phyloP scores from a whole-genome alignment of 352 stramenopile genomes.

The Elongisporangium undulatum region DNA sequence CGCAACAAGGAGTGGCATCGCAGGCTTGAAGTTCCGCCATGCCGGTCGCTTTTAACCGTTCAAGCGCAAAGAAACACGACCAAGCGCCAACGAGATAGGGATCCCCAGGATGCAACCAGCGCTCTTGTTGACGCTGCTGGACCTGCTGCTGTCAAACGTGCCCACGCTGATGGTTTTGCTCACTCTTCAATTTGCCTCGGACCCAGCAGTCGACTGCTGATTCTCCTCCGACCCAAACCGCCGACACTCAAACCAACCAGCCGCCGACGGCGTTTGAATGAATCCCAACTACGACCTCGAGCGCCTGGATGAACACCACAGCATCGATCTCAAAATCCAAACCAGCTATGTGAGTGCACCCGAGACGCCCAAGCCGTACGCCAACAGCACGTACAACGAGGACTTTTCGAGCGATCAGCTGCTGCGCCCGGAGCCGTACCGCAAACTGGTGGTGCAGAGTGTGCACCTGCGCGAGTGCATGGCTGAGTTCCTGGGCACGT shows the following conservation, averaged over 20 bases:
- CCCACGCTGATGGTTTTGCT: not conserved
- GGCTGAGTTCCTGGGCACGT: slow-evolving; percentile 39
- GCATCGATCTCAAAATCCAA: slow-evolving; percentile 11
- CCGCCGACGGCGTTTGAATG: not conserved
- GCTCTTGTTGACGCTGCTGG: not conserved
- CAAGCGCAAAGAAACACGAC: not conserved
- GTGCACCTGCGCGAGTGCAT: slow-evolving; percentile 30
- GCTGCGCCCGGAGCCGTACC: not conserved
- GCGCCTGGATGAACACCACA: not conserved
- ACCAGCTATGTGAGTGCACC: slow-evolving; percentile 15
- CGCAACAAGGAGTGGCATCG: not conserved
- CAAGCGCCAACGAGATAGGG: not conserved
- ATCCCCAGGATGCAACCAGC: not conserved
- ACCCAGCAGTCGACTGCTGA: not conserved
- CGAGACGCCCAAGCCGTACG: slow-evolving; percentile 12
- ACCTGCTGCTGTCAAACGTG: not conserved
- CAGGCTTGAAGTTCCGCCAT: not conserved
- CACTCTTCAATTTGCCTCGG: not conserved
- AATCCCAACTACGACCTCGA: not conserved
- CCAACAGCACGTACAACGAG: not conserved
- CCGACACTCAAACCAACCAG: not conserved
- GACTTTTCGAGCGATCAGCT: slow-evolving; percentile 3
- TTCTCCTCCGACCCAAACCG: not conserved
- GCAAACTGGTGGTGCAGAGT: slow-evolving; percentile 10
- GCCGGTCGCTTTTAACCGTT: not conserved